Base-by-base conservation (phyloP, 140 eudicot genomes). In the Ambrosia hybrid region DNA sequence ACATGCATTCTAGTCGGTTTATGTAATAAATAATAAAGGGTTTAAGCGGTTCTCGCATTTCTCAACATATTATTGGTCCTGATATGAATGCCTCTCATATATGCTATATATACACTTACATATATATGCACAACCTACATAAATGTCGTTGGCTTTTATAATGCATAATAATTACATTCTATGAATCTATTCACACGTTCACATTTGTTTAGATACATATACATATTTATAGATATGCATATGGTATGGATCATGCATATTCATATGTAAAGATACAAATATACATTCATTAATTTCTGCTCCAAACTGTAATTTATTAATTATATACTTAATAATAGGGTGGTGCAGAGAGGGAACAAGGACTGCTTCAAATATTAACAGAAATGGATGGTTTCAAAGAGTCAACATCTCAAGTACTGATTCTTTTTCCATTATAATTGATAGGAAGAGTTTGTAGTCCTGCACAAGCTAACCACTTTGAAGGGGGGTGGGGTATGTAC, bases 341-440 rank as follows among this genome's bases (percentile, higher is more conserved):
- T 79, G 98, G 98, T 71, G 98, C 97, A 59, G 98, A 93, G 82
- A 84, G 98, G 82, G 98, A 93, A 88, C 97, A 93, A 84, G 98
- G 98, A 5, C 82, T 93, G 65, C 98, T 93, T 77, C 98, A 93
- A 67, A 90, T 93, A 72, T 82, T 93, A 63, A 93, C 98, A 17
- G 97, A 93, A 84, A 82, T 90, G 97, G 98, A 93, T 67, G 98
- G 98, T 11, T 93, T 93, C 65, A 87, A 86, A 84, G 97, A 73
- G 82, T 79, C 88, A 71, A 93, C 98, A 62, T 78, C 90, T 74
- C 96, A 93, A 85, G 97, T 91, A 65, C 56, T 62, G 43, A 45
- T 55, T 75, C 8, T 39, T 33, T 62, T 34, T 65, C 14, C 16
- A 66, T 53, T 33, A 13, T 45, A 14, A 3, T 41, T 75, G 12